These are phyloP conservation scores for Raffaelea ambrosiae DNA, from an alignment of 2,329 filamentous ascomycete genomes.

Conservation along the genomic window DNA sequence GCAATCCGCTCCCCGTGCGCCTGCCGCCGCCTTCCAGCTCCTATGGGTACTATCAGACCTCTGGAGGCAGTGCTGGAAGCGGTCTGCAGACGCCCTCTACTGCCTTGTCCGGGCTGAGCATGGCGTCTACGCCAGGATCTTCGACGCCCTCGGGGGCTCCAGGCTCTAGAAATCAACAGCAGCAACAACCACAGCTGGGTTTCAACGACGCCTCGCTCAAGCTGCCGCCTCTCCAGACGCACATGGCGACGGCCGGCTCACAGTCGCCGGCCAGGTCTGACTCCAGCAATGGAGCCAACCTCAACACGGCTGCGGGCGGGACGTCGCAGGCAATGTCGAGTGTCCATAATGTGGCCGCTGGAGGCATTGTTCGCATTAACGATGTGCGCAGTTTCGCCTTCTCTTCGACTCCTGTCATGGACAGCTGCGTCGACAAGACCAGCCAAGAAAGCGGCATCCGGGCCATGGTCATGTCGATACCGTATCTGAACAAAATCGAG, in stretches of 20 bases:
- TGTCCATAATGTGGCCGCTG: not conserved
- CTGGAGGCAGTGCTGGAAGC: not conserved
- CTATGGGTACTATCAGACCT: constrained; percentile 2
- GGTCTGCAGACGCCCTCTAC: not conserved
- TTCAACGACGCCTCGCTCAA: constrained; percentile 39
- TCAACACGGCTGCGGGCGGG: not conserved
- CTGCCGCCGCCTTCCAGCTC: constrained; percentile 7
- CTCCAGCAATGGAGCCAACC: not conserved
- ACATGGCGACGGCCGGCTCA: constrained; percentile 12
- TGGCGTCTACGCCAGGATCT: constrained; percentile 19
- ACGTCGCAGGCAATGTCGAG: not conserved
- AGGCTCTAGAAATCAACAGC: constrained; percentile 1
- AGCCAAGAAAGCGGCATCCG: constrained; percentile 43
- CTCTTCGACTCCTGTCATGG: constrained; percentile 1
- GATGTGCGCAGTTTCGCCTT: constrained; percentile 8
- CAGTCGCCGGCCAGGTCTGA: not conserved
- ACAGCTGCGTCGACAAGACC: constrained; percentile 11
- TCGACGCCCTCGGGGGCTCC: not conserved
- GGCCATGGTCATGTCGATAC: constrained; percentile 67
- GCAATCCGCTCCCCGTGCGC: not conserved
- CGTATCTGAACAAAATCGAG: constrained; percentile 66
- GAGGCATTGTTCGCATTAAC: not conserved
- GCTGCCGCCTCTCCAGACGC: constrained; percentile 44
- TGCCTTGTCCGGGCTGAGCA: constrained; percentile 1
- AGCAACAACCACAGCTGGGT: constrained; percentile 3